Evolutionary conservation across 805 yeast genomes (phyloP), one percentile per base, ranked within the genome.

Genomic region (Kazachstania psychrophila): DNA sequence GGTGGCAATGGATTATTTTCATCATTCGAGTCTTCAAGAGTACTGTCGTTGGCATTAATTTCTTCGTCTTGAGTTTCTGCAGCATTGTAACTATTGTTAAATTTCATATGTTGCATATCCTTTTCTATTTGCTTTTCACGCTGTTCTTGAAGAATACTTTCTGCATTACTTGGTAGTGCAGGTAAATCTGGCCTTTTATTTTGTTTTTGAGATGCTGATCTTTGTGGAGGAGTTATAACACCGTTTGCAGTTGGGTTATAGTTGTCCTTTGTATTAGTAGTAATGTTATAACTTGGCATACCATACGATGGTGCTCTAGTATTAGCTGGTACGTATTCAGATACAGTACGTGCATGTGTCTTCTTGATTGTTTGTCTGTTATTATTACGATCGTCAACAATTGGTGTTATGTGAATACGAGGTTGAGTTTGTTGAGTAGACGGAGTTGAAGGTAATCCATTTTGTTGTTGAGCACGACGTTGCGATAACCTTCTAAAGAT

Each of bases 281-380:
- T 35, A 8, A 28, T 10, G 13, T 28, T 28, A 11, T 35, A 17
- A 5, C 9, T 4, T 28, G 33, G 22, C 13, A 26, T 13, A 22
- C 31, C 34, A 34, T 68, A 60, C 2, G 68, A 58, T 38, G 66
- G 67, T 9, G 39, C 37, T 31, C 43, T 47, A 20, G 48, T 34
- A 1, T 48, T 41, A 17, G 52, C 31, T 11, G 64, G 60, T 4
- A 49, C 55, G 36, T 58, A 55, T 38, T 60, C 64, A 3, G 64
- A 60, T 1, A 72, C 74, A 7, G 75, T 53, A 43, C 62, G 53
- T 12, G 57, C 42, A 40, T 60, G 62, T 2, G 56, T 44, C 41
- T 54, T 56, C 23, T 34, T 42, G 6, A 23, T 34, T 26, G 37
- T 37, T 11, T 30, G 28, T 20, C 24, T 18, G 30, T 24, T 36